A percentile compares a stretch with the other conserved stretches of the same genome.
phyloP scores from a whole-genome alignment of 805 yeast species.

The Martiniozyma abietophila region DNA sequence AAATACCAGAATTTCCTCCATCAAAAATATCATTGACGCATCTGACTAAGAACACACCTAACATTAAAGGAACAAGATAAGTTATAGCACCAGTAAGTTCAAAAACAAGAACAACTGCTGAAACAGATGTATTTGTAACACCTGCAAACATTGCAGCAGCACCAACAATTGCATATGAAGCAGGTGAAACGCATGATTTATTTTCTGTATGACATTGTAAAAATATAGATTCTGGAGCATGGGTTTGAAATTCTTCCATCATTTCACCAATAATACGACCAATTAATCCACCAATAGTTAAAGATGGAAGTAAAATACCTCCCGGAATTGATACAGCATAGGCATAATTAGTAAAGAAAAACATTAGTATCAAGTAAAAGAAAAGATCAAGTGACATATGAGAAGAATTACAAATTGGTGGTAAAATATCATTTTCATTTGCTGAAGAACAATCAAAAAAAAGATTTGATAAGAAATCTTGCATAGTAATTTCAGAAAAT shows the following conservation, averaged over 20 bases:
- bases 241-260: constrained; percentile 38
- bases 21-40: constrained; percentile 58
- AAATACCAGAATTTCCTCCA: constrained; percentile 42
- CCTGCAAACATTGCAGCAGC: constrained; percentile 80
- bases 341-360: constrained; percentile 54
- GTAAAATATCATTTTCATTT: constrained; percentile 7
- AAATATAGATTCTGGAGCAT: constrained; percentile 30
- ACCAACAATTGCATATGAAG: constrained; percentile 83
- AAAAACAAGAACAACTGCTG: constrained; percentile 71
- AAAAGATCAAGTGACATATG: constrained; percentile 30
- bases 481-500: constrained; percentile 40
- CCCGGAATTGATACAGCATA: constrained; percentile 65
- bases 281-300: constrained; percentile 50
- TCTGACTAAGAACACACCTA: constrained; percentile 67
- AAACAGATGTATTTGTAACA: constrained; percentile 68
- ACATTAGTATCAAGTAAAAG: constrained; percentile 13
- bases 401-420: constrained; percentile 13
- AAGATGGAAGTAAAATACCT: constrained; percentile 55
- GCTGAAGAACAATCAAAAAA: constrained; percentile 53
- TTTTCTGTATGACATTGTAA: constrained; percentile 31
- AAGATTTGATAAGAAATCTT: constrained; percentile 47
- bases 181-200: constrained; percentile 60
- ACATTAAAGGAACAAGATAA: constrained; percentile 79
- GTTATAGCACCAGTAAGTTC: constrained; percentile 82
- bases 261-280: constrained; percentile 51